Evolutionary conservation across 1,284 basidiomycete genomes (phyloP).

Genomic region (Golubevia sp.): DNA sequence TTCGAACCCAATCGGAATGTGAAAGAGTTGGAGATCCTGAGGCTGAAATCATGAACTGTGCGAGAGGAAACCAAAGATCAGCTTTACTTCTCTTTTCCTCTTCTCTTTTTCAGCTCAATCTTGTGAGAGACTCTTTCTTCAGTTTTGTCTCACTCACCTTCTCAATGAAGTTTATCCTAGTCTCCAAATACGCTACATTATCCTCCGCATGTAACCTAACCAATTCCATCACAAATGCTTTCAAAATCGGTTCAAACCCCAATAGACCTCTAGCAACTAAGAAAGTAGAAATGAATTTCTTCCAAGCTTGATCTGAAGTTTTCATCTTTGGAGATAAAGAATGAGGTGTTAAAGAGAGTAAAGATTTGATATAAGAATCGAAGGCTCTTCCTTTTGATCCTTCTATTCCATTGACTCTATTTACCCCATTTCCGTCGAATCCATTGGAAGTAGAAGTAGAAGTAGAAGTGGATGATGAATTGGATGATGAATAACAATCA

Average conservation of each 20-base stretch:
- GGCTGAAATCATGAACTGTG: slow-evolving; percentile 66
- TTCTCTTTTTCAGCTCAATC: background rate
- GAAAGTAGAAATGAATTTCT: slow-evolving; percentile 40
- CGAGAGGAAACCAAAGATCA: slow-evolving; percentile 1
- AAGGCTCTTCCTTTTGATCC: slow-evolving; percentile 12
- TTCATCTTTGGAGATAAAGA: slow-evolving; percentile 6
- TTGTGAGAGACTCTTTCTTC: no score
- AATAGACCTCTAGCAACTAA: slow-evolving; percentile 51
- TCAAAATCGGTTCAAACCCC: slow-evolving; percentile 67
- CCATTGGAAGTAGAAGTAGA: slow-evolving; percentile 2
- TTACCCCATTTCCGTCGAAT: background rate
- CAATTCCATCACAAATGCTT: slow-evolving; percentile 70
- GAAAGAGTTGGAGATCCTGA: slow-evolving; percentile 69
- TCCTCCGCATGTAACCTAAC: slow-evolving; percentile 71
- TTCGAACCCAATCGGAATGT: slow-evolving; percentile 70
- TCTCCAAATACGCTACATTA: slow-evolving; percentile 75
- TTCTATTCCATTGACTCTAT: background rate
- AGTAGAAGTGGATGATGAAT: slow-evolving; percentile 15
- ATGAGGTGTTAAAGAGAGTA: slow-evolving; percentile 42
- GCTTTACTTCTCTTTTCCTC: background rate
- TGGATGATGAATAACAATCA: slow-evolving; percentile 11
- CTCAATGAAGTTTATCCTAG: slow-evolving; percentile 71
- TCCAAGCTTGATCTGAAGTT: slow-evolving; percentile 42
- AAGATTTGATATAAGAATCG: slow-evolving; percentile 31
- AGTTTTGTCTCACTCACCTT: slow-evolving; percentile 64